A percentile compares a stretch with the other conserved stretches of the same genome.
phyloP scores from a whole-genome alignment of 805 yeast species.

The Saturnispora diversa region DNA sequence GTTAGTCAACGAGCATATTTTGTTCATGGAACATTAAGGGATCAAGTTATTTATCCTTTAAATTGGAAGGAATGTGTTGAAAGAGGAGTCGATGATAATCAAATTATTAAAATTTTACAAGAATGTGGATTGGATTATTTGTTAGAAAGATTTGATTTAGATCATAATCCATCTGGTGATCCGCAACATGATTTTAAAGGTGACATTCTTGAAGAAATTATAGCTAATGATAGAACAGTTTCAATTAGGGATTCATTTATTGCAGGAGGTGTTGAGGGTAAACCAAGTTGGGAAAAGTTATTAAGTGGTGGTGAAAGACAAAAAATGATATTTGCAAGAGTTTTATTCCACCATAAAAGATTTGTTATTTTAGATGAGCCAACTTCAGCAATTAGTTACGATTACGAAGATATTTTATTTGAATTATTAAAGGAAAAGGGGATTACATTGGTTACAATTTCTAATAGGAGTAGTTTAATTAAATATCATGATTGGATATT shows the following conservation, averaged over 20 bases:
- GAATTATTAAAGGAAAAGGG: slow-evolving; percentile 61
- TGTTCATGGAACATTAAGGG: slow-evolving; percentile 72
- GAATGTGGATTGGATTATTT: slow-evolving; percentile 79
- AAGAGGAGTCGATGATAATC: slow-evolving; percentile 61
- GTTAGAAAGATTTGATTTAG: slow-evolving; percentile 52
- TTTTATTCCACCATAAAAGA: slow-evolving; percentile 69
- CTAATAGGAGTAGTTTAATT: slow-evolving; percentile 75
- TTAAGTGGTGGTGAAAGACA: slow-evolving; percentile 96
- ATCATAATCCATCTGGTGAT: slow-evolving; percentile 32
- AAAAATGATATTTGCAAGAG: slow-evolving; percentile 79
- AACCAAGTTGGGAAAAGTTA: slow-evolving; percentile 67
- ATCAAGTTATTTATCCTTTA: slow-evolving; percentile 84
- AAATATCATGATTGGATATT: slow-evolving; percentile 76
- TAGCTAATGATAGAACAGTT: slow-evolving; percentile 22
- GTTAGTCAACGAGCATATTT: slow-evolving; percentile 86
- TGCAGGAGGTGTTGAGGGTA: slow-evolving; percentile 23
- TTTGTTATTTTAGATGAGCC: slow-evolving; percentile 86
- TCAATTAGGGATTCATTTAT: slow-evolving; percentile 23
- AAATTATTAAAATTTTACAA: slow-evolving; percentile 55
- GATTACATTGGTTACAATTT: slow-evolving; percentile 72
- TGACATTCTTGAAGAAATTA: slow-evolving; percentile 21
- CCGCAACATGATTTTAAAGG: slow-evolving; percentile 11
- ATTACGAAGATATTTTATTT: slow-evolving; percentile 80
- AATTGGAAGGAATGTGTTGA: slow-evolving; percentile 70
- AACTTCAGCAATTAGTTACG: slow-evolving; percentile 87